phyloP scores from a whole-genome alignment of 495 filamentous ascomycete genomes.

The Tirmania nivea region DNA sequence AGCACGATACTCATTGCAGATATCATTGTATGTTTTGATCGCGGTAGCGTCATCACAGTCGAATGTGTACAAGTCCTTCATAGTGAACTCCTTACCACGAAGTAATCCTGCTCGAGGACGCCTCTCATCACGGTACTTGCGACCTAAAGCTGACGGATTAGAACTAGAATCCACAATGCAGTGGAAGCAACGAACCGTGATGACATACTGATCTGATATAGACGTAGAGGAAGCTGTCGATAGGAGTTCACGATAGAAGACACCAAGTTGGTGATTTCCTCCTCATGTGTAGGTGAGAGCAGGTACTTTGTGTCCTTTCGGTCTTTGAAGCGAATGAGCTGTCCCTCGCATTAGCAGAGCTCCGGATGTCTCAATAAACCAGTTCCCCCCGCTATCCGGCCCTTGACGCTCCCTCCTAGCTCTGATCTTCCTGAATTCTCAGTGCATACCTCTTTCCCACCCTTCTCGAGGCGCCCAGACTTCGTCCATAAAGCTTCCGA shows the following conservation, averaged over 20 bases:
- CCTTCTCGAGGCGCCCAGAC: constrained; percentile 34
- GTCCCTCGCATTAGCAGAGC: neutral
- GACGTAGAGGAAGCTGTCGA: constrained; percentile 60
- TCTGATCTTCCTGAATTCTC: too few species aligned
- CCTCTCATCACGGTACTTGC: constrained; percentile 86
- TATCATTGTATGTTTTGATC: constrained; percentile 51
- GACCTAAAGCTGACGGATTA: constrained; percentile 27
- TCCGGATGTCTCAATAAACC: neutral
- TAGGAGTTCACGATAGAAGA: constrained; percentile 56
- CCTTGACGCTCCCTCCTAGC: neutral
- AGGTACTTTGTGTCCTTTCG: constrained; percentile 53
- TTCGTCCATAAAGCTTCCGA: constrained; percentile 65
- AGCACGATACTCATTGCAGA: constrained; percentile 43
- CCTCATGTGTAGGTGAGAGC: constrained; percentile 85
- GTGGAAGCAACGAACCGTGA: neutral
- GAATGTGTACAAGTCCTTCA: constrained; percentile 98
- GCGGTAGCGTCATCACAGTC: constrained; percentile 45
- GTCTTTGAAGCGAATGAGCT: constrained; percentile 68
- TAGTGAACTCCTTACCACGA: constrained; percentile 78
- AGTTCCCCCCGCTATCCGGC: neutral
- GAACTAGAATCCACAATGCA: neutral
- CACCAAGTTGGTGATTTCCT: constrained; percentile 76
- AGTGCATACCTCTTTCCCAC: constrained; percentile 35
- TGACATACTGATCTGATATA: constrained; percentile 74
- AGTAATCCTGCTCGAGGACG: constrained; percentile 74